Percentiles rank a stretch among this genome's conserved stretches.
Evolutionary conservation across 495 filamentous ascomycete genomes (phyloP).

Genomic region (Aspergillus homomorphus): DNA sequence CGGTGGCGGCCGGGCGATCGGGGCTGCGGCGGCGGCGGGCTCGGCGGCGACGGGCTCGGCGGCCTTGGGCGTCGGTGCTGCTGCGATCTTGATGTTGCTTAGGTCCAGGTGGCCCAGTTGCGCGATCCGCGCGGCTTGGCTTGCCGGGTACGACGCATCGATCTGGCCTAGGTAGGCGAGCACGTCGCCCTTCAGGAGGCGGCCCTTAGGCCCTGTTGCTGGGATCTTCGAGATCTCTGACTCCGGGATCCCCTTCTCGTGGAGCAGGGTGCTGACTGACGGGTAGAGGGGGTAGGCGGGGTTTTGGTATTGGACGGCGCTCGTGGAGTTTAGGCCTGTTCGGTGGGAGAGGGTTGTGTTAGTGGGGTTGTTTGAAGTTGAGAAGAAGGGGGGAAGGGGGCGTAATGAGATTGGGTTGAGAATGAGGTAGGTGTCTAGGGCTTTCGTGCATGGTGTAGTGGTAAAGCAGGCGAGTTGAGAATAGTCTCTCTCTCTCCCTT

Average conservation of each 20-base stretch:
- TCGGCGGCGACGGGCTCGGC: conserved; percentile 38
- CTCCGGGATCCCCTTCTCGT: conserved; percentile 67
- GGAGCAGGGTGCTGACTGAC: conserved; percentile 77
- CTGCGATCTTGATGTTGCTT: conserved; percentile 85
- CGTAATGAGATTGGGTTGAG: no score
- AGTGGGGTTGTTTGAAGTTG: neutral
- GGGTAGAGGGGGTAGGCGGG: conserved; percentile 80
- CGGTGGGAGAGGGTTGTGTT: neutral
- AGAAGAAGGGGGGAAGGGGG: neutral
- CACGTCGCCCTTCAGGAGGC: conserved; percentile 92
- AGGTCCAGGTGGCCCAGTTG: conserved; percentile 84
- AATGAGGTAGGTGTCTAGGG: neutral
- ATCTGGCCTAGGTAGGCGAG: conserved; percentile 84
- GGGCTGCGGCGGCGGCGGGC: conserved; percentile 35
- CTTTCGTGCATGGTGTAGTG: neutral
- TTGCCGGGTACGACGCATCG: conserved; percentile 61
- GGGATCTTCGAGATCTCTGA: conserved; percentile 75
- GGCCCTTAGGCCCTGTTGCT: conserved; percentile 81
- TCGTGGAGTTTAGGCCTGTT: conserved; percentile 36
- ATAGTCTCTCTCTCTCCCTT: conserved; percentile 8
- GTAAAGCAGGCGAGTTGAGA: neutral
- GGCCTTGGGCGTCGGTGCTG: no score
- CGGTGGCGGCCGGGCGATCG: conserved; percentile 31
- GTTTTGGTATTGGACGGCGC: conserved; percentile 53
- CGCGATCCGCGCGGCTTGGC: conserved; percentile 63